Conservation (phyloP, 2,329 filamentous ascomycete genomes). For the Aureobasidium sp. region DNA sequence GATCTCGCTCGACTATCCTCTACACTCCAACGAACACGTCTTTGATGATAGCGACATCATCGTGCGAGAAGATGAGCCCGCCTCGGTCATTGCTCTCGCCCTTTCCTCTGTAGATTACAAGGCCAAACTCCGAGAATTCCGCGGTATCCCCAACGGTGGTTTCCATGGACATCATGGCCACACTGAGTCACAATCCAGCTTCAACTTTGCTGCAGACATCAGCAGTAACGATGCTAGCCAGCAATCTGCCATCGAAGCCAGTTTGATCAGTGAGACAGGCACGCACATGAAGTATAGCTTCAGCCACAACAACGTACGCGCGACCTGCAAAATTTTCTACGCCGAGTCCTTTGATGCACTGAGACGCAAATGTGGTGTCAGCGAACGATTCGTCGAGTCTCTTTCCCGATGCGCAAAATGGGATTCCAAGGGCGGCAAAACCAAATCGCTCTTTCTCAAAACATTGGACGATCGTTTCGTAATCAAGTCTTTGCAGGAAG, state of each 20-base stretch:
- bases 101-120: slow-evolving; percentile 82
- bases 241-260: slow-evolving; percentile 74
- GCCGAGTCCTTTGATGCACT: slow-evolving; percentile 96
- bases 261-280: slow-evolving; percentile 72
- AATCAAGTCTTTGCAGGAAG: slow-evolving; percentile 79
- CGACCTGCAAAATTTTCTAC: slow-evolving; percentile 98
- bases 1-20: slow-evolving; percentile 84
- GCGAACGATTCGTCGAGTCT: slow-evolving; percentile 90
- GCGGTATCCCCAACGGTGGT: slow-evolving; percentile 17
- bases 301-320: slow-evolving; percentile 82
- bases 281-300: slow-evolving; percentile 97
- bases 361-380: slow-evolving; percentile 82
- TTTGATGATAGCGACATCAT: slow-evolving; percentile 97
- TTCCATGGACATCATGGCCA: slow-evolving; percentile 18
- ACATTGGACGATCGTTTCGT: slow-evolving; percentile 92
- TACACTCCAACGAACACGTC: slow-evolving; percentile 76
- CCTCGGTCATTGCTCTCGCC: slow-evolving; percentile 89
- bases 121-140: slow-evolving; percentile 64
- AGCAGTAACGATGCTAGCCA: slow-evolving; percentile 24
- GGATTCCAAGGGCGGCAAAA: slow-evolving; percentile 97
- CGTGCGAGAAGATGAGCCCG: slow-evolving; percentile 93
- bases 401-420: slow-evolving; percentile 93
- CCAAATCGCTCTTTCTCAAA: slow-evolving; percentile 94
- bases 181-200: slow-evolving; percentile 17
- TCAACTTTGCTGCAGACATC: slow-evolving; percentile 6